Evolutionary conservation across 768 basidiomycete species (phyloP), one percentile per base, ranked within the genome.

Genomic region (Lentinula lateritia): DNA sequence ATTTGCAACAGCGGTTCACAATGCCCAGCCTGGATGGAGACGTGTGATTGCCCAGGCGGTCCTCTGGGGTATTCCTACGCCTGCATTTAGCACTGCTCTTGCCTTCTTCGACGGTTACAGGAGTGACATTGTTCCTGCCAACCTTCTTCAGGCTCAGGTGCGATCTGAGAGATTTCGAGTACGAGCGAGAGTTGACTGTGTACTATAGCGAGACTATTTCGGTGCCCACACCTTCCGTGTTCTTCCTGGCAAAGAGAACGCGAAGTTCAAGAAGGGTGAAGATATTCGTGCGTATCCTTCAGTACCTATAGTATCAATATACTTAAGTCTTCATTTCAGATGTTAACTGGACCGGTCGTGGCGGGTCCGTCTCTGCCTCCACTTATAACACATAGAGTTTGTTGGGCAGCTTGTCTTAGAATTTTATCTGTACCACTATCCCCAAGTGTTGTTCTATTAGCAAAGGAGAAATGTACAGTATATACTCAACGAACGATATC

Each of bases 41-140:
- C 93, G 97, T 65, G 89, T 98, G 60, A 84, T 93, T 68, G 97
- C 97, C 57, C 97, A 98, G 75, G 92, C 92, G 62, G 88, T 92
- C 63, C 90, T 98, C 61, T 98, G 94, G 93, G 97, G 97, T 72
- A 95, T 97, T 72, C 92, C 97, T 64, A 90, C 93, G 38, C 95
- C 97, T 36, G 95, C 95, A n/a, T 94, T 95, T 81, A 92, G 92
- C 81, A 98, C 96, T 45, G 96, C 96, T 52, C 84, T 98, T 53
- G 93, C 96, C 63, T 99, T 98, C 88, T 97, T 96, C 76, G 97
- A 98, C 73, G 96, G 97, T 32, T 99, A 98, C 84, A 84, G 96
- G 74, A 95, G 94, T 71, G 96, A 95, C 68, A 80, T 93, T 63
- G 83, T 98, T 57, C 93, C 96, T 45, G 95, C 96, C 54, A 96